Evolutionary conservation across 1,139 yeast genomes (phyloP), one percentile per base, ranked within the genome.

Genomic region (Debaryomyces singareniensis): DNA sequence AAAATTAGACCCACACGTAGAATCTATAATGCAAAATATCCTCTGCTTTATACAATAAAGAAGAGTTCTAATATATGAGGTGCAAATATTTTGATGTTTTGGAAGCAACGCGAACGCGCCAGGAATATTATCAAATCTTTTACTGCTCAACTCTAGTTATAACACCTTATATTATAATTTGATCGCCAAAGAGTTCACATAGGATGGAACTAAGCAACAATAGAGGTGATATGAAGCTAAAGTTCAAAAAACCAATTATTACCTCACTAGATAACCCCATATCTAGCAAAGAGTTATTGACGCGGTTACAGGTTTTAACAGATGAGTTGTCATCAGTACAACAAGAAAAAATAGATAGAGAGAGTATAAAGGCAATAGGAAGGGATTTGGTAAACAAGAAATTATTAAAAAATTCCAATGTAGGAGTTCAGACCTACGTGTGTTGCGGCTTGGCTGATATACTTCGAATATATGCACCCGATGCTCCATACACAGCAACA

Each of bases 401-500:
- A 43, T 56, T 85, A 13, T 40, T 83, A 6, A 64, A 59, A 24
- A 81, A 81, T 45, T 61, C 74, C 31, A 86, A 85, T 45, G 42
- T 55, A 3, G 94, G 94, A 3, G 78, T 87, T 3, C 82, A 78
- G 41, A 78, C 89, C 0, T 75, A 68, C 36, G 71, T 72, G 2
- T 78, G 93, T 12, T 81, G 95, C 46, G 78, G 93, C 38, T 43
- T 87, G 7, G 70, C 89, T 3, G 95, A 87, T 50, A 62, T 89
- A 10, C 55, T 89, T 26, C 67, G 95, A 36, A 55, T 87, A 7
- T 80, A 69, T 49, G 96, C 96, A 0, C 96, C 96, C 0, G 85
- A 87, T 53, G 95, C 96, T 4, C 96, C 97, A 5, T 87, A 71
- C 53, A 75, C 84, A 2, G 76, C 77, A 21, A 42, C 58, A 2